Evolutionary conservation across 139 green algal species (phyloP), one percentile per base, ranked within the genome.

Genomic region (Coelastrella sp.): DNA sequence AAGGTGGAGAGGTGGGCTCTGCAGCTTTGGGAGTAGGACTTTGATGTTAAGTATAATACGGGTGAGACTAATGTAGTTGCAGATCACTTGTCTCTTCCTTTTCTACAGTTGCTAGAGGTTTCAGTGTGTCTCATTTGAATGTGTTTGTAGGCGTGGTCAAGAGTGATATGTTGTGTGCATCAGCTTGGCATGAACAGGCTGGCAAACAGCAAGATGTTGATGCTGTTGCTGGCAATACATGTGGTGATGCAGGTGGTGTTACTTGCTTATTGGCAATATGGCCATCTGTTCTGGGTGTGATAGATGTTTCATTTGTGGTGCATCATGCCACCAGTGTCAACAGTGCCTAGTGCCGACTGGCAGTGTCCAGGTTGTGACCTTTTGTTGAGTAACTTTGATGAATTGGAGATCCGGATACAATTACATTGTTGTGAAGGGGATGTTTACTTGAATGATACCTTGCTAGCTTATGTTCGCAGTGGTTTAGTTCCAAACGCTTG

Each of bases 181-280:
- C 74, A n/a, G 80, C 60, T 23, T 91, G 65, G 77, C 87, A 77
- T 91, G n/a, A 73, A 19, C 61, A 64, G 65, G 59, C 59, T 47
- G 19, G 4, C 20, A 47, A 17, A 8, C 75, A 71, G 87, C 59
- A n/a, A n/a, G 87, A 91, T 7, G 6, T 91, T 65, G 74, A 86
- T 80, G 16, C 65, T 14, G 13, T 78, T 3, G 58, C 56, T 17
- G 77, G 73, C 73, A 78, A 87, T 5, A 17, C 73, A 3, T 87
- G 75, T 74, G 7, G 17, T 16, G 76, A 85, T 68, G 19, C 86
- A 56, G 86, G 61, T 23, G 86, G 75, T 65, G 79, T 47, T n/a
- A n/a, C n/a, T n/a, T n/a, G n/a, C n/a, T n/a, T n/a, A n/a, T 68
- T 86, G 76, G 75, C 14, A 82, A 91, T 59, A 91, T 91, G 86